Evolutionary conservation across 345 rosid species (phyloP).

Genomic region (Citrus unshiu): DNA sequence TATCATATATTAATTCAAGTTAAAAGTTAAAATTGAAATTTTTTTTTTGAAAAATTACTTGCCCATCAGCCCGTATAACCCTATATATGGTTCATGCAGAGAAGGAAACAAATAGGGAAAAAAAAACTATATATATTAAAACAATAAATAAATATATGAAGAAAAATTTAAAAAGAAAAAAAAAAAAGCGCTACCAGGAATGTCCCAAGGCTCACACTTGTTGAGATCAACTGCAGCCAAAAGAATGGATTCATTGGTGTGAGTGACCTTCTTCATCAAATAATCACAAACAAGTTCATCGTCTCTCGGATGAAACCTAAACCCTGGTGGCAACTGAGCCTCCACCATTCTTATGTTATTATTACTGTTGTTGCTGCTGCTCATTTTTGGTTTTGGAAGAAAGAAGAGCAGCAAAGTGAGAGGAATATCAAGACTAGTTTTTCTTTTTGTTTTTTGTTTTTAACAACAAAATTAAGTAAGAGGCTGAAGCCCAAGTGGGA

Average conservation of each 20-base stretch:
- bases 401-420: too few species aligned
- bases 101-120: not conserved
- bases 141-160: not conserved
- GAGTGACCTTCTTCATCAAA: slow-evolving; percentile 53
- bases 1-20: not conserved
- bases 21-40: not conserved
- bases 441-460: too few species aligned
- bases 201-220: slow-evolving; percentile 95
- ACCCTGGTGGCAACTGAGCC: slow-evolving; percentile 83
- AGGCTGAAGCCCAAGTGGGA: too few species aligned
- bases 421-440: not conserved
- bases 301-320: slow-evolving; percentile 83
- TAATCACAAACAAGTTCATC: slow-evolving; percentile 92
- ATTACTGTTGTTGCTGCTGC: not conserved
- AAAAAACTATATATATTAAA: not conserved
- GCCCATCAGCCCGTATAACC: too few species aligned
- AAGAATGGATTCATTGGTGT: slow-evolving; percentile 28
- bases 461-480: too few species aligned
- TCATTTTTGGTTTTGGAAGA: too few species aligned
- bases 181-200: slow-evolving; percentile 56
- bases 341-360: slow-evolving; percentile 56
- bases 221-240: slow-evolving; percentile 83
- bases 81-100: not conserved
- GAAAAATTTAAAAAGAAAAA: not conserved
- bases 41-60: too few species aligned